Evolutionary conservation across 257 asterid species (phyloP), one percentile per base, ranked within the genome.

Genomic region (Nicotiana tabacum): DNA sequence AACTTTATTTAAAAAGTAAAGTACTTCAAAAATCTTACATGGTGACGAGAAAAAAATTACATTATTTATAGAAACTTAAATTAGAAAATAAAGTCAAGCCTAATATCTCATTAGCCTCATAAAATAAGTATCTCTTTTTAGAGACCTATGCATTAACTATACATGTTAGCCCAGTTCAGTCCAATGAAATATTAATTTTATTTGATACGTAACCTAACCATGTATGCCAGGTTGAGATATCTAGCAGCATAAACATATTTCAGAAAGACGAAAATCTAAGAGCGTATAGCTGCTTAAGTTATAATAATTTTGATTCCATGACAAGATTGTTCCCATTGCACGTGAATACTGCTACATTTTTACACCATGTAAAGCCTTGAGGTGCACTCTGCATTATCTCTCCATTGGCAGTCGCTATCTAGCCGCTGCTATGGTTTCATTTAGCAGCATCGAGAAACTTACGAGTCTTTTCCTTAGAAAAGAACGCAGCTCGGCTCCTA

Each of bases 361-460:
- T 57, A 57, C 21, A 17, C 62, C 21, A 27, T 0, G 39, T 33
- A 13, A 27, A 72, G 61, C 79, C 61, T 46, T 7, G 33, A 46
- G 7, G 61, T 46, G 61, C 79, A 72, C 37, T 46, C 78, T 46
- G 61, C 60, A 72, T 21, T 46, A 12, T 70, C 24, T 70, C n/a
- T 70, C 58, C 27, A 72, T 72, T 11, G 79, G 7, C 12, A 46
- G 6, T n/a, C 1, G 8, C 33, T 69, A 39, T 69, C 57, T 69
- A 43, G 78, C 37, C 61, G 46, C 78, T 72, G 60, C 33, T 69
- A n/a, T 39, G 78, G 78, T 39, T 69, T 32, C 57, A 69, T n/a
- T 70, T 70, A 21, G 24, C 6, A n/a, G 6, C 57, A 39, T 39
- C 57, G 21, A 39, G 78, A 70, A 70, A 70, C n/a, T 39, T 39